Evolutionary conservation across 148 eudicot genomes (phyloP).

Genomic region (Nyssa sinensis): DNA sequence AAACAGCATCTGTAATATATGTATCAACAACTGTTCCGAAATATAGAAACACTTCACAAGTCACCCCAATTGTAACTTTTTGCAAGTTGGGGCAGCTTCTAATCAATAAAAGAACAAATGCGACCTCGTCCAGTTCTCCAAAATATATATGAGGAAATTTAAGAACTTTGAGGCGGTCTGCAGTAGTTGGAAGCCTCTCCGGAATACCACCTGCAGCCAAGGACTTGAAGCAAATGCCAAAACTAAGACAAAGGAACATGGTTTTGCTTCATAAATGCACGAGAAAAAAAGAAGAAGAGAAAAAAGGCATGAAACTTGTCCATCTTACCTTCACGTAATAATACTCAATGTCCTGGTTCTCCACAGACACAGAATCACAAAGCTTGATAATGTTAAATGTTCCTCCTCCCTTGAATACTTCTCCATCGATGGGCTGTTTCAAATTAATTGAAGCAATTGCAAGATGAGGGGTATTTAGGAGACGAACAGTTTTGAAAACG

Average conservation of each 20-base stretch:
- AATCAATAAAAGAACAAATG: background rate
- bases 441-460: background rate
- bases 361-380: background rate
- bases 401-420: background rate
- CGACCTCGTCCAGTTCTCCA: background rate
- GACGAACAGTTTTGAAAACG: background rate
- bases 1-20: background rate
- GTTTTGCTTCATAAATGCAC: too few species aligned
- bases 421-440: background rate
- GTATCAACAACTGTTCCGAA: background rate
- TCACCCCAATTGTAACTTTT: background rate
- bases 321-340: background rate
- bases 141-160: background rate
- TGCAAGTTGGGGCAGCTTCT: constrained; percentile 15
- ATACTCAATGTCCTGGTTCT: background rate
- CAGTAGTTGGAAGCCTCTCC: background rate
- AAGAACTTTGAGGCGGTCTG: background rate
- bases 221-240: background rate
- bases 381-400: too few species aligned
- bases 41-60: background rate
- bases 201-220: background rate
- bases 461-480: constrained; percentile 3
- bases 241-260: background rate
- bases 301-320: background rate
- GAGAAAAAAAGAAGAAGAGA: background rate